A percentile compares a stretch with the other conserved stretches of the same genome.
Conservation (phyloP, 176 grass and related monocot genomes). For the Puya raimondii region DNA sequence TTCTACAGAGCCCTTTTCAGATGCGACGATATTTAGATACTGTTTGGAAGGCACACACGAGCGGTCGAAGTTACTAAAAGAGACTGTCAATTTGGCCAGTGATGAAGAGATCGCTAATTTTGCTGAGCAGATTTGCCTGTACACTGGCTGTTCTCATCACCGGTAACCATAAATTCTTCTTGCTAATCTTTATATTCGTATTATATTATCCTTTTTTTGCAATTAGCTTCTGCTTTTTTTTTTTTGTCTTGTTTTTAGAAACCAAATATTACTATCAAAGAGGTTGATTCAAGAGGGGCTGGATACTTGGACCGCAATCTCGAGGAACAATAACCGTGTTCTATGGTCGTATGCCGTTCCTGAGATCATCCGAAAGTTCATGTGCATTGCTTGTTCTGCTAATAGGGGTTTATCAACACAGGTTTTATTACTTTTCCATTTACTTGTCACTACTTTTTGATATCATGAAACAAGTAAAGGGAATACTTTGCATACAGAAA, state of each 20-base stretch:
- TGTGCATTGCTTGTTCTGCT: constrained; percentile 39
- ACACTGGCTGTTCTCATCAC: constrained; percentile 92
- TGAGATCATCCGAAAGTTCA: constrained; percentile 69
- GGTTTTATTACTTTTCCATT: constrained; percentile 38
- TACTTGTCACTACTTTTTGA: not conserved
- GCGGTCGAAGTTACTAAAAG: constrained; percentile 55
- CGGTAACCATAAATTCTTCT: constrained; percentile 25
- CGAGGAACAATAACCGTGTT: constrained; percentile 57
- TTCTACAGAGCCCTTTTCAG: constrained; percentile 36
- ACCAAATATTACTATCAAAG: constrained; percentile 87
- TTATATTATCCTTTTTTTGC: constrained; percentile 4
- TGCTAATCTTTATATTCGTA: constrained; percentile 4
- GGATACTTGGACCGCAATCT: constrained; percentile 62
- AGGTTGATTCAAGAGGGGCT: constrained; percentile 54
- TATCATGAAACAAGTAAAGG: too few relatives aligned
- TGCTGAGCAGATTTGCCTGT: constrained; percentile 58
- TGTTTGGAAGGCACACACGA: constrained; percentile 69
- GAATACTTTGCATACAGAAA: too few relatives aligned
- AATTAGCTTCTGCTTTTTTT: constrained; percentile 16
- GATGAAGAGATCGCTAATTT: constrained; percentile 60
- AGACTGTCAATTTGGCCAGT: constrained; percentile 32
- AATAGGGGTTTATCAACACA: constrained; percentile 58
- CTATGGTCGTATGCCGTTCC: constrained; percentile 66
- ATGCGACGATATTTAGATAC: constrained; percentile 69
- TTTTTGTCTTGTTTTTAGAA: constrained; percentile 31